phyloP scores from a whole-genome alignment of 257 asterid species.

The Oldenlandia corymbosa region DNA sequence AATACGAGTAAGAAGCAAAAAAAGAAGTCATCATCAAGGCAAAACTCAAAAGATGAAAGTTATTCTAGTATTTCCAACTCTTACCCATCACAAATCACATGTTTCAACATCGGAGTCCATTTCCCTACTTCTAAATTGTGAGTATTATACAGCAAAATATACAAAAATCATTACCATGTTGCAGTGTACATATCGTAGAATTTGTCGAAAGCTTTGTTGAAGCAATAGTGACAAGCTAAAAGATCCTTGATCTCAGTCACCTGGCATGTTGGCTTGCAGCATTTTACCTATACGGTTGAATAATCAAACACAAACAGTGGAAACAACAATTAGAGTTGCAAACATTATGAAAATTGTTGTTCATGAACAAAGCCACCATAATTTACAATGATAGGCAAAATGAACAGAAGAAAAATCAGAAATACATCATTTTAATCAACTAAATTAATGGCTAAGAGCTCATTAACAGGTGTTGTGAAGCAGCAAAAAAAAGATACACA shows the following conservation, averaged over 20 bases:
- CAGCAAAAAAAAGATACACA: neutral
- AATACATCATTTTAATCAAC: too few species aligned
- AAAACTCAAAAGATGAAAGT: neutral
- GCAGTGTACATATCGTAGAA: constrained; percentile 81
- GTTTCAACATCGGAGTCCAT: neutral
- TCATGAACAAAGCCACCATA: neutral
- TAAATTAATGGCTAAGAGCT: too few species aligned
- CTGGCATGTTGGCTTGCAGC: constrained; percentile 75
- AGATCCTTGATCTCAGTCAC: constrained; percentile 66
- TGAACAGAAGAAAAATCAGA: neutral
- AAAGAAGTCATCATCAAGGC: neutral
- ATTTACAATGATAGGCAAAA: neutral
- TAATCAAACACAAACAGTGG: neutral
- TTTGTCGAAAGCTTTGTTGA: constrained; percentile 77
- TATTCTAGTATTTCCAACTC: neutral
- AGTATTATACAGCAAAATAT: neutral
- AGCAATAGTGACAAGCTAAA: constrained; percentile 70
- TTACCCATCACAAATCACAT: too few species aligned
- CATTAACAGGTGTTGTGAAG: too few species aligned
- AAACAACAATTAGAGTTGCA: neutral
- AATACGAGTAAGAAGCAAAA: too few species aligned
- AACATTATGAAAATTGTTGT: neutral
- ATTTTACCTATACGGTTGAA: constrained; percentile 51
- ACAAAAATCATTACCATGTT: constrained; percentile 45
- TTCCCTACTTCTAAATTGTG: neutral